Conservation (phyloP, 441 rosid species). For the Macaranga tanarius region DNA sequence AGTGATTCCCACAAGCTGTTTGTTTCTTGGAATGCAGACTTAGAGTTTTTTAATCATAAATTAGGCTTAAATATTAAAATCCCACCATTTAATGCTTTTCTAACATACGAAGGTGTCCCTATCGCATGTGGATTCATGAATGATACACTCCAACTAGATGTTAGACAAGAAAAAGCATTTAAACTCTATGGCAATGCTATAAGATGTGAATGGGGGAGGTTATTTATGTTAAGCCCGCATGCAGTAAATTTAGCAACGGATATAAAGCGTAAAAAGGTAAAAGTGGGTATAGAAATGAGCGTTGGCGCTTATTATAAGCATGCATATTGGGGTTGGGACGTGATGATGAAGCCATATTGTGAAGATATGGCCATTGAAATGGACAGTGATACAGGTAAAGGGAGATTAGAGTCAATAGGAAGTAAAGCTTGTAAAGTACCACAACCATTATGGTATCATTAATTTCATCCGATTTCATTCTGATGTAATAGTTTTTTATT, state of each 20-base stretch:
- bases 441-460: not conserved
- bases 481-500: not conserved
- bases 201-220: slow-evolving; percentile 2
- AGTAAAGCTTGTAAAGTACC: not conserved
- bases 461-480: not conserved
- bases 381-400: not conserved
- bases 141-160: not conserved
- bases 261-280: not conserved
- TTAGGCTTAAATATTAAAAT: not conserved
- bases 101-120: not conserved
- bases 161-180: not conserved
- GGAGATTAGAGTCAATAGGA: not conserved
- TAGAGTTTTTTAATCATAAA: not conserved
- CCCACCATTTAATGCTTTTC: not conserved
- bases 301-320: slow-evolving; percentile 4
- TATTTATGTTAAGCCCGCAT: not conserved
- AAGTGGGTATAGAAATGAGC: not conserved
- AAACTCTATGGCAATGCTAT: not conserved
- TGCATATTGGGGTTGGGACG: slow-evolving; percentile 12
- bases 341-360: slow-evolving; percentile 8
- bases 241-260: not conserved
- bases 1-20: not conserved
- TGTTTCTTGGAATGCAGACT: not conserved
- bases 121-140: not conserved
- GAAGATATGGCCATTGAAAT: not conserved